Conservation (phyloP, 768 basidiomycete species). For the Hypholoma fasciculare region DNA sequence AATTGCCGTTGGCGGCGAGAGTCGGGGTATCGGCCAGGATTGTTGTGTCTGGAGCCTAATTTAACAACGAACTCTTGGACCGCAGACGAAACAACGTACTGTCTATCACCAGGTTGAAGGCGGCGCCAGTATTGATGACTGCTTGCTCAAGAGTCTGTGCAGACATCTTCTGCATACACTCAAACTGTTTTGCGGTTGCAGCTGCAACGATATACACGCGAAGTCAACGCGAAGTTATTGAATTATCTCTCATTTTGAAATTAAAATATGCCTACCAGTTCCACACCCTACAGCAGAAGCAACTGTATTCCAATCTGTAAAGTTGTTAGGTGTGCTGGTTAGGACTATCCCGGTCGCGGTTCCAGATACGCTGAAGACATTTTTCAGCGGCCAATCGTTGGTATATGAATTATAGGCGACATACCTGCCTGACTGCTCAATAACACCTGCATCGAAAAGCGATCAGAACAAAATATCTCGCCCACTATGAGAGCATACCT, state of each 20-base stretch:
- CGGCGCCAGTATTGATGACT: slow-evolving; percentile 26
- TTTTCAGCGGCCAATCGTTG: not conserved
- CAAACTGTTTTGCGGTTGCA: slow-evolving; percentile 29
- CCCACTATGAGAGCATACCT: slow-evolving; percentile 10
- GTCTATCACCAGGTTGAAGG: slow-evolving; percentile 29
- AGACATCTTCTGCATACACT: slow-evolving; percentile 34
- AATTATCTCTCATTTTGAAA: not conserved
- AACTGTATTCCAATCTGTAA: slow-evolving; percentile 30
- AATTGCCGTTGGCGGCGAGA: slow-evolving; percentile 23
- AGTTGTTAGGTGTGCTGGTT: slow-evolving; percentile 9
- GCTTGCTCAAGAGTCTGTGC: slow-evolving; percentile 30
- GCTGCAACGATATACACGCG: not conserved
- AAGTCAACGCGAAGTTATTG: not conserved
- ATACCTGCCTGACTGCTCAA: slow-evolving; percentile 37
- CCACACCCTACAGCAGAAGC: slow-evolving; percentile 32
- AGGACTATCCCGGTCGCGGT: not conserved
- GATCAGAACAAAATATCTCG: not conserved
- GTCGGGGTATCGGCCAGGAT: slow-evolving; percentile 27
- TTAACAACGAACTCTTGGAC: not conserved
- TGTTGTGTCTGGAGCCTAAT: slow-evolving; percentile 22
- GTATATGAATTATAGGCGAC: not conserved
- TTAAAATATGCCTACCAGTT: slow-evolving; percentile 17
- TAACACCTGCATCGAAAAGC: slow-evolving; percentile 25
- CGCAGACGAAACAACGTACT: slow-evolving; percentile 14
- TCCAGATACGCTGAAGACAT: slow-evolving; percentile 1